Evolutionary conservation across 2,329 filamentous ascomycete species (phyloP).

Genomic region (Colletotrichum cereale): DNA sequence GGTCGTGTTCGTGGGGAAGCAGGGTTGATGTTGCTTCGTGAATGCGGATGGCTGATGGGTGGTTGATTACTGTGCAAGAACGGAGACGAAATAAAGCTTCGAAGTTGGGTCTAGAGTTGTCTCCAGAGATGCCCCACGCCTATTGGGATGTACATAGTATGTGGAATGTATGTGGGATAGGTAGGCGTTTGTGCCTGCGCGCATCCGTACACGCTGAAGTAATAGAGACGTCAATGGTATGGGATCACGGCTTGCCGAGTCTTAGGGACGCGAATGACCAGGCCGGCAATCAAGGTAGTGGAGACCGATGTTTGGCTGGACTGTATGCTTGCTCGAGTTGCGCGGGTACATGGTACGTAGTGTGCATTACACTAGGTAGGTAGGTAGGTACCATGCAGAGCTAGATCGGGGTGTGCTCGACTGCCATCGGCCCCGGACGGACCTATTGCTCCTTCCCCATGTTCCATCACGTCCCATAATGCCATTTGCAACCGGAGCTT

Average conservation of each 20-base stretch:
- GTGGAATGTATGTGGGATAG: constrained; percentile 6
- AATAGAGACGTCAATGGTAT: constrained; percentile 7
- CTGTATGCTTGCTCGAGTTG: background rate
- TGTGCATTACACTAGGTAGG: too few relatives aligned
- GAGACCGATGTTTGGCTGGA: background rate
- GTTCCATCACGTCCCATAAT: constrained; percentile 12
- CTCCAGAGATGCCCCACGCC: background rate
- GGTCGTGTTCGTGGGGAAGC: constrained; percentile 19
- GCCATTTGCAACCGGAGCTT: background rate
- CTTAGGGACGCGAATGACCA: background rate
- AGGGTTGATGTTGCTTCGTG: constrained; percentile 30
- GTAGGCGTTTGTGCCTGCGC: background rate
- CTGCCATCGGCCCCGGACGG: constrained; percentile 19
- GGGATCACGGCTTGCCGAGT: background rate
- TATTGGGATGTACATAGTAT: constrained; percentile 26
- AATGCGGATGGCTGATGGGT: constrained; percentile 12
- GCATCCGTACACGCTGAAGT: background rate
- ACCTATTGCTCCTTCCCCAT: constrained; percentile 25
- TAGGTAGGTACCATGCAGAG: background rate
- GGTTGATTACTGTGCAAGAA: constrained; percentile 16
- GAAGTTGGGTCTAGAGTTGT: background rate
- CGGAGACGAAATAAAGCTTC: constrained; percentile 17
- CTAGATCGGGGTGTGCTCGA: constrained; percentile 20
- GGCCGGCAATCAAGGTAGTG: background rate
- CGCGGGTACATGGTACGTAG: background rate